These are phyloP conservation scores for Orbilia oligospora DNA, from an alignment of 2,329 filamentous ascomycete species.

Conservation along the genomic window DNA sequence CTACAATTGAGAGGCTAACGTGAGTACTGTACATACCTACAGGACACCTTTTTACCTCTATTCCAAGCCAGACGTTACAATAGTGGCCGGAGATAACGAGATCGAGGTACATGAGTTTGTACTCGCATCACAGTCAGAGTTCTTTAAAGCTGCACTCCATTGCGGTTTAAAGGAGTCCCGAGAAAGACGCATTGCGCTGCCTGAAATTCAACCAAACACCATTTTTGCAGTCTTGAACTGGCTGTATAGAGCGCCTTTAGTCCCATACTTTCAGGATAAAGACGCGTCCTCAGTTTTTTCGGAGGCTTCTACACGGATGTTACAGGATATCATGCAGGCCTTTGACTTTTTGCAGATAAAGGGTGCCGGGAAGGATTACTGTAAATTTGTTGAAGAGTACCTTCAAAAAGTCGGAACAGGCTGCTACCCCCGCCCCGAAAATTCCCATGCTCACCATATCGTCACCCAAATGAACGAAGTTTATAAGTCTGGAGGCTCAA, in stretches of 20 bases:
- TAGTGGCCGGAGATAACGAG: not conserved
- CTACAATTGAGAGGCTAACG: no score
- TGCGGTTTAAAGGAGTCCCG: constrained; percentile 1
- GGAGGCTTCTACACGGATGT: not conserved
- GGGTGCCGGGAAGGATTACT: not conserved
- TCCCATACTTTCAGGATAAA: no score
- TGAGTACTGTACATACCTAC: not conserved
- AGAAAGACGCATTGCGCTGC: constrained; percentile 6
- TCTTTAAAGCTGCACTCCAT: constrained; percentile 13
- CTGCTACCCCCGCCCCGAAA: not conserved
- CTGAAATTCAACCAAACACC: not conserved
- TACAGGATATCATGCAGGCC: not conserved
- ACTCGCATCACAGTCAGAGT: constrained; percentile 21
- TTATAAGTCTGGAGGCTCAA: not conserved
- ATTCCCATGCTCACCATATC: not conserved
- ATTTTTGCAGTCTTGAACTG: constrained; percentile 9
- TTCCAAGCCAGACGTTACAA: constrained; percentile 8
- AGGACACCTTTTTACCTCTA: constrained; percentile 17
- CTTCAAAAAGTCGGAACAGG: not conserved
- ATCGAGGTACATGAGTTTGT: constrained; percentile 9
- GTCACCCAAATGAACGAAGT: not conserved
- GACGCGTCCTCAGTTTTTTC: not conserved
- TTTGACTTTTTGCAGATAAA: constrained; percentile 7
- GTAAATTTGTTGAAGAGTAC: not conserved
- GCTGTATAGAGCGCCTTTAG: constrained; percentile 19